Percentiles rank a stretch among this genome's conserved stretches.
phyloP scores from a whole-genome alignment of 192 early-diverging fungal species.

The Coemansia sp. region DNA sequence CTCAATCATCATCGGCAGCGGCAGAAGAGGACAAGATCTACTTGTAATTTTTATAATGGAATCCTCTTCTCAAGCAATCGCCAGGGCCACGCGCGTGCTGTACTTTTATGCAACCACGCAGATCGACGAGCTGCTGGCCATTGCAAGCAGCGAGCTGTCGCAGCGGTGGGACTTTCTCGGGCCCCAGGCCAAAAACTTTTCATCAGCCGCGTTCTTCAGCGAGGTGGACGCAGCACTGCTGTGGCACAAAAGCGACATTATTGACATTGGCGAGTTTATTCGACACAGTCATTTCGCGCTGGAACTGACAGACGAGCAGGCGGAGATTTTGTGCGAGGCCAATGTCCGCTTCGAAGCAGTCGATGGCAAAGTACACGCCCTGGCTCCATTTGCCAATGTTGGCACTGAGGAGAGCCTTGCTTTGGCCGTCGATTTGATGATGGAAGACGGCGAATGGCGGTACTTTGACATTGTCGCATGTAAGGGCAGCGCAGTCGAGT shows the following conservation, averaged over 20 bases:
- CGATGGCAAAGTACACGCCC: constrained; percentile 22
- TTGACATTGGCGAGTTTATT: constrained; percentile 32
- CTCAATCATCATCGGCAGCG: not conserved
- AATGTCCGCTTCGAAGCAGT: constrained; percentile 21
- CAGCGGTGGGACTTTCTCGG: constrained; percentile 57
- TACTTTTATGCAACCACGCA: constrained; percentile 38
- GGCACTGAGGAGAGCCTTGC: not conserved
- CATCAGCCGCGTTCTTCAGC: constrained; percentile 2
- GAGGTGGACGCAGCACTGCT: constrained; percentile 18
- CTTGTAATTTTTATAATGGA: not conserved
- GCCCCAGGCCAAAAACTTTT: constrained; percentile 4
- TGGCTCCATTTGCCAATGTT: constrained; percentile 31
- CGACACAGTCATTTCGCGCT: constrained; percentile 38
- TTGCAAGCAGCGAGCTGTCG: constrained; percentile 21
- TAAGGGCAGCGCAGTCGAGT: not conserved
- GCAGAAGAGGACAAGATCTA: not conserved
- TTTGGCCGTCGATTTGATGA: constrained; percentile 27
- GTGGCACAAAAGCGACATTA: constrained; percentile 6
- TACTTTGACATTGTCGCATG: constrained; percentile 30
- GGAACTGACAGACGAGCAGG: constrained; percentile 48
- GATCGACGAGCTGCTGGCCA: constrained; percentile 41
- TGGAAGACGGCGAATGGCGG: constrained; percentile 27
- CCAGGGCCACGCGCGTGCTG: constrained; percentile 21
- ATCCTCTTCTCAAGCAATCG: constrained; percentile 10
- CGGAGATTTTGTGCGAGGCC: constrained; percentile 17